These are phyloP conservation scores for Ogataea naganishii DNA, from an alignment of 805 yeast genomes.

Conservation along the genomic window DNA sequence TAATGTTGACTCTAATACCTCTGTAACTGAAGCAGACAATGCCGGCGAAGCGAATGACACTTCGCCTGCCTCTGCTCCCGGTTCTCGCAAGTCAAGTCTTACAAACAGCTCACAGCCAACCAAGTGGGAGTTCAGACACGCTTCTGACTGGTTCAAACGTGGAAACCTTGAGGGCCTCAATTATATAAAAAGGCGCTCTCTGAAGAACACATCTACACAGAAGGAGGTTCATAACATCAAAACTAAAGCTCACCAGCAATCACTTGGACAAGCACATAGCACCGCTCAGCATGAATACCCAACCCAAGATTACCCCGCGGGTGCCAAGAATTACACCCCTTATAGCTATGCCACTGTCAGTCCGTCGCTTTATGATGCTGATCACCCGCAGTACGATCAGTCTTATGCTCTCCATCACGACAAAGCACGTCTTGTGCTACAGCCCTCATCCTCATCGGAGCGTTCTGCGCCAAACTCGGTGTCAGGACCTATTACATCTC, in stretches of 20 bases:
- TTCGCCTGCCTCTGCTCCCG: too few species aligned
- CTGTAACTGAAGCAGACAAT: slow-evolving; percentile 8
- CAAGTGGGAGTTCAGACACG: slow-evolving; percentile 95
- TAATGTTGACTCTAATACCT: slow-evolving; percentile 2
- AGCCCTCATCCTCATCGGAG: too few species aligned
- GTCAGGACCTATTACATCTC: too few species aligned
- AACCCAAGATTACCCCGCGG: slow-evolving; percentile 4
- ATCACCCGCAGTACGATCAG: slow-evolving; percentile 14
- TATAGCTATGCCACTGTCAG: slow-evolving; percentile 13
- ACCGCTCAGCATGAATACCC: slow-evolving; percentile 1
- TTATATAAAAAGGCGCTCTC: slow-evolving; percentile 69
- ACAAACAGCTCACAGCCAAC: slow-evolving; percentile 2
- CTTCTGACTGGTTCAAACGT: slow-evolving; percentile 66
- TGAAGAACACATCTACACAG: slow-evolving; percentile 19
- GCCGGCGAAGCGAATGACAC: too few species aligned
- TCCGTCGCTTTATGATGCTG: slow-evolving; percentile 12
- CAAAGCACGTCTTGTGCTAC: too few species aligned
- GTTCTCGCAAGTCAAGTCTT: slow-evolving; percentile 1
- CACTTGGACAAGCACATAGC: neutral
- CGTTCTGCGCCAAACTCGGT: too few species aligned
- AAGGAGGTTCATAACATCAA: slow-evolving; percentile 22
- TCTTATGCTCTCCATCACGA: too few species aligned
- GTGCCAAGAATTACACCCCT: slow-evolving; percentile 18
- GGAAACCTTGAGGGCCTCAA: slow-evolving; percentile 73
- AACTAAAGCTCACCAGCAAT: slow-evolving; percentile 3